These are phyloP conservation scores for Isabelozyma gotoi DNA, from an alignment of 805 yeast species.

Conservation along the genomic window DNA sequence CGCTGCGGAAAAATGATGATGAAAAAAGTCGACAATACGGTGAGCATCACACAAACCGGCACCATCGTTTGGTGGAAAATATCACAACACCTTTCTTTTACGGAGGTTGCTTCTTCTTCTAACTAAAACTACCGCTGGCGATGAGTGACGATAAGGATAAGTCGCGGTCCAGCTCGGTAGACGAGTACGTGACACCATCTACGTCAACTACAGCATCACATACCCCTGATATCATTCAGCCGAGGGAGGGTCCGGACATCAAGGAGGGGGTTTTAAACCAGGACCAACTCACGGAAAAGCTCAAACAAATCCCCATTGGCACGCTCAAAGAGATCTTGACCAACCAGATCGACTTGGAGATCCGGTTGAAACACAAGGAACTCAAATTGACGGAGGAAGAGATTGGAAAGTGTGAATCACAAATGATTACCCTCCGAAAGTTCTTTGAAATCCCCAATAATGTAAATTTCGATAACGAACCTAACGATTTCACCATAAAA, in stretches of 20 bases:
- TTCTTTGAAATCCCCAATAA: slow-evolving; percentile 42
- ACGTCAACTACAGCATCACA: not conserved
- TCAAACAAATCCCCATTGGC: slow-evolving; percentile 20
- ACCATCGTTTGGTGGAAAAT: no score
- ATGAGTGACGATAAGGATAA: not conserved
- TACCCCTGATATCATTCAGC: not conserved
- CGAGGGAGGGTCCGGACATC: not conserved
- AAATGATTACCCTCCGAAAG: slow-evolving; percentile 51
- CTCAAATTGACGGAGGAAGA: slow-evolving; percentile 50
- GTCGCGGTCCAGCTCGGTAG: not conserved
- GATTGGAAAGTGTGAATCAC: slow-evolving; percentile 56
- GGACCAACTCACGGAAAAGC: slow-evolving; percentile 8
- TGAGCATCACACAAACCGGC: no score
- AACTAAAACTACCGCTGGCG: not conserved
- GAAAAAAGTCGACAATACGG: no score
- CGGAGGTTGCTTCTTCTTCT: not conserved
- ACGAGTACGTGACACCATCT: not conserved
- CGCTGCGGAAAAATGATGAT: no score
- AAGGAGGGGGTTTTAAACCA: slow-evolving; percentile 1
- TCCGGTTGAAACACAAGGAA: slow-evolving; percentile 60
- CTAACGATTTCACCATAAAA: slow-evolving; percentile 43
- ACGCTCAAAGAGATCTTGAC: slow-evolving; percentile 33
- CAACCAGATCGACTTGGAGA: slow-evolving; percentile 58
- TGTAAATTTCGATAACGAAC: slow-evolving; percentile 40
- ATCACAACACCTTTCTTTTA: not conserved